Percentiles rank a stretch among this genome's conserved stretches.
These are phyloP conservation scores for Cynara cardunculus DNA, from an alignment of 129 eudicot genomes.

Conservation along the genomic window DNA sequence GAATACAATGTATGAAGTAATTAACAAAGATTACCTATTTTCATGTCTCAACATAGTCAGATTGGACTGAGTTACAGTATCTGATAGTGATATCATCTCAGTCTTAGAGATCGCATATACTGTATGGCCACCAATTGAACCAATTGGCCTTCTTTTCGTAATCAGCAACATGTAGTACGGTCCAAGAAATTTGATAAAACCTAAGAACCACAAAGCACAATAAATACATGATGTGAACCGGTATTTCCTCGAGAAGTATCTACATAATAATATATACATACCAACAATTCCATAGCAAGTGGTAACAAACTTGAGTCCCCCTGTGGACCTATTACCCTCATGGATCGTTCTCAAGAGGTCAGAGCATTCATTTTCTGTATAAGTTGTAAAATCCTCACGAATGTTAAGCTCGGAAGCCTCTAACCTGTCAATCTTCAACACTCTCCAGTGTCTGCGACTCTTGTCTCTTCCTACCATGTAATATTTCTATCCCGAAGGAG, in stretches of 20 bases:
- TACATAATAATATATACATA: constrained; percentile 23
- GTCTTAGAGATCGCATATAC: constrained; percentile 70
- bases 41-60: constrained; percentile 45
- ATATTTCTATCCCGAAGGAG: constrained; percentile 50
- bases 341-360: constrained; percentile 63
- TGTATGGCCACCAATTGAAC: constrained; percentile 68
- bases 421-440: constrained; percentile 67
- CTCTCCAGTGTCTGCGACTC: constrained; percentile 67
- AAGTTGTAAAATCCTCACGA: constrained; percentile 59
- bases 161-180: constrained; percentile 79
- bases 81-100: constrained; percentile 56
- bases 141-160: constrained; percentile 65
- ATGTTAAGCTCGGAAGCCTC: constrained; percentile 60
- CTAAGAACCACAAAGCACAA: constrained; percentile 35
- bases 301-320: constrained; percentile 73
- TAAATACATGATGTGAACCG: background rate
- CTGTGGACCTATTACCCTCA: constrained; percentile 70
- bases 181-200: constrained; percentile 75
- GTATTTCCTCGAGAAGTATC: background rate
- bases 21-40: constrained; percentile 47
- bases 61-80: constrained; percentile 39
- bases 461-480: constrained; percentile 85
- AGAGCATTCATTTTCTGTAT: constrained; percentile 53
- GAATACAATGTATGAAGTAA: background rate
- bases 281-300: constrained; percentile 84